Percentiles rank a stretch among this genome's conserved stretches.
These are phyloP conservation scores for Amniculicola lignicola DNA, from an alignment of 495 filamentous ascomycete genomes.

Conservation along the genomic window DNA sequence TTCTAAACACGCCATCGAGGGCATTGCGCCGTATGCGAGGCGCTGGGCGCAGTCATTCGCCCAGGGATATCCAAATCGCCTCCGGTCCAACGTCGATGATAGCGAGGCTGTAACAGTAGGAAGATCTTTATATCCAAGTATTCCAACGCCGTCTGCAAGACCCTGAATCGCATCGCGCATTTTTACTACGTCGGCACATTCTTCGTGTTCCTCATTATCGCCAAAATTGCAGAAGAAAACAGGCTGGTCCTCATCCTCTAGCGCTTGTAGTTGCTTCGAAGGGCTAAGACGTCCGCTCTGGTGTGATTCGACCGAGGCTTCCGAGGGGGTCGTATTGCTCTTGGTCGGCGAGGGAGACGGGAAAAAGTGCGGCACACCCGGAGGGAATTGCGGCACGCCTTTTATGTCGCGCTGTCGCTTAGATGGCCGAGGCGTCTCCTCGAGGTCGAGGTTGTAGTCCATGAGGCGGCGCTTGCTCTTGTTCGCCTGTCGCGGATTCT, in stretches of 20 bases:
- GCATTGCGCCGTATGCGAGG: slow-evolving; percentile 14
- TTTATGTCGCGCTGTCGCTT: slow-evolving; percentile 4
- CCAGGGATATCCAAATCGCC: slow-evolving; percentile 22
- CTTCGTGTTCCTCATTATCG: slow-evolving; percentile 11
- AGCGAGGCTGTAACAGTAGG: slow-evolving; percentile 1
- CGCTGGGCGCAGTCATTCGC: slow-evolving; percentile 14
- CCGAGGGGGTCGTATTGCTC: slow-evolving; percentile 4
- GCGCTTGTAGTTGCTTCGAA: slow-evolving; percentile 4
- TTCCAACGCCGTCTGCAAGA: slow-evolving; percentile 19
- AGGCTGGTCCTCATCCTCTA: slow-evolving; percentile 11
- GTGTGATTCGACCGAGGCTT: slow-evolving; percentile 14
- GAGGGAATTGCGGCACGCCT: slow-evolving; percentile 1
- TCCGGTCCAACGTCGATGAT: slow-evolving; percentile 13
- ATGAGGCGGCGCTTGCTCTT: slow-evolving; percentile 3
- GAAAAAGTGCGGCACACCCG: background rate
- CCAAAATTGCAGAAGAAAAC: slow-evolving; percentile 15
- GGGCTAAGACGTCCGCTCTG: slow-evolving; percentile 15
- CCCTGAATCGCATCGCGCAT: slow-evolving; percentile 11
- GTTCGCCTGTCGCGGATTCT: background rate
- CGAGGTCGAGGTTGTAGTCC: slow-evolving; percentile 4
- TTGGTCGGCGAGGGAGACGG: slow-evolving; percentile 4
- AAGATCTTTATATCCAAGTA: slow-evolving; percentile 21
- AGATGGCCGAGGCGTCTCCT: slow-evolving; percentile 5
- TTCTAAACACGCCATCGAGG: slow-evolving; percentile 10
- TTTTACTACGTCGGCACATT: slow-evolving; percentile 1